Conservation (phyloP, 768 basidiomycete genomes). For the Trametes cubensis region DNA sequence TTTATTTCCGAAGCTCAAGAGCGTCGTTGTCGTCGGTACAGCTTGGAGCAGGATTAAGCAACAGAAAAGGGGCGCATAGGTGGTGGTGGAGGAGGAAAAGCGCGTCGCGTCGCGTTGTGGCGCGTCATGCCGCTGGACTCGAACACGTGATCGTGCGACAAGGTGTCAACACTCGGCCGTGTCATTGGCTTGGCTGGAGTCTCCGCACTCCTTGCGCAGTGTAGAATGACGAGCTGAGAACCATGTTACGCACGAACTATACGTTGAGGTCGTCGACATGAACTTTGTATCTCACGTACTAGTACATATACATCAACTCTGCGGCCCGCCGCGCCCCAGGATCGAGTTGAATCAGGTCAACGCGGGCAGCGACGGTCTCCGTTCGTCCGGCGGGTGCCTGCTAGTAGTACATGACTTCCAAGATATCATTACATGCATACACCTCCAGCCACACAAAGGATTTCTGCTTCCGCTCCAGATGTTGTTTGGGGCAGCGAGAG, state of each 20-base stretch:
- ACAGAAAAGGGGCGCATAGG: neutral
- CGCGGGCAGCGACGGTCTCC: neutral
- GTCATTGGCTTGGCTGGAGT: too few species aligned
- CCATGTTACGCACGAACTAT: too few species aligned
- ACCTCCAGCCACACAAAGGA: neutral
- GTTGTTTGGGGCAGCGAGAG: neutral
- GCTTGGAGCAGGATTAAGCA: too few species aligned
- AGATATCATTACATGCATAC: neutral
- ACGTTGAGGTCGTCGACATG: neutral
- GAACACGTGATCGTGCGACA: too few species aligned
- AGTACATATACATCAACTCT: constrained; percentile 9
- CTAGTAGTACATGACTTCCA: neutral
- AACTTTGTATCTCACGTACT: neutral
- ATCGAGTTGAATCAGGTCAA: constrained; percentile 15
- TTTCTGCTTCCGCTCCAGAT: too few species aligned
- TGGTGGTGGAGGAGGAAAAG: neutral
- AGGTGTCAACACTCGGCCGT: too few species aligned
- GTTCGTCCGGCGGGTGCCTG: neutral
- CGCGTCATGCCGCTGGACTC: neutral
- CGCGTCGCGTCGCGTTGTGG: neutral
- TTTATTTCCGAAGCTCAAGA: too few species aligned
- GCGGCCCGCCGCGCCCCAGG: constrained; percentile 6
- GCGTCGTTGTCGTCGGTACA: too few species aligned
- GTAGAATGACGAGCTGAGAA: too few species aligned
- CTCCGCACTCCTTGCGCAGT: too few species aligned